A percentile compares a stretch with the other conserved stretches of the same genome.
Evolutionary conservation across 352 stramenopile species (phyloP).

Genomic region (Pythium plurisporium): DNA sequence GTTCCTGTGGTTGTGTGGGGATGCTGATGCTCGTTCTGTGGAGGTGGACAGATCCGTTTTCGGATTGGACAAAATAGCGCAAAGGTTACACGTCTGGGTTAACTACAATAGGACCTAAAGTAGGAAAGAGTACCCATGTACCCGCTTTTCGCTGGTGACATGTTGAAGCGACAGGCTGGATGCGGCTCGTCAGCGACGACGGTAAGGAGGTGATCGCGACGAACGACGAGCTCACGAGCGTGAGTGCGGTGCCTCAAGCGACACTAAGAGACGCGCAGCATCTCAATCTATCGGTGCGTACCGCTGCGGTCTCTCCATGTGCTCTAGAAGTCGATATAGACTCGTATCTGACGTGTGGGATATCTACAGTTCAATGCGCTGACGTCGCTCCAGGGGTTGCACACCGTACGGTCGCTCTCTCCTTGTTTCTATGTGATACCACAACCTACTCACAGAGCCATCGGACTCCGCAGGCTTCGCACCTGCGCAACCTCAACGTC

Average conservation of each 20-base stretch:
- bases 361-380: conserved; percentile 57
- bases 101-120: too few species aligned
- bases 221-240: conserved; percentile 43
- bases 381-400: conserved; percentile 30
- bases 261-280: conserved; percentile 30
- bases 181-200: conserved; percentile 10
- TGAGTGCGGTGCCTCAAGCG: conserved; percentile 18
- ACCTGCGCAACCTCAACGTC: conserved; percentile 57
- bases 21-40: conserved; percentile 8
- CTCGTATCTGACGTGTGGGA: not conserved
- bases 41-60: conserved; percentile 9
- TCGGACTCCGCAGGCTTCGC: conserved; percentile 22
- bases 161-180: conserved; percentile 31
- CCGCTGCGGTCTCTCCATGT: not conserved
- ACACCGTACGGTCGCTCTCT: conserved; percentile 29
- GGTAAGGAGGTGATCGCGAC: conserved; percentile 46
- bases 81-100: not conserved
- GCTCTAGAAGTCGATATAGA: not conserved
- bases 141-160: not conserved
- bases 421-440: not conserved
- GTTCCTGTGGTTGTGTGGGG: not conserved
- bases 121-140: too few species aligned
- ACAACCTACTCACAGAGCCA: not conserved
- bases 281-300: conserved; percentile 57
- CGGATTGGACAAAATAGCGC: conserved; percentile 20